Evolutionary conservation across 2,329 filamentous ascomycete genomes (phyloP).

Genomic region (Aspergillus transmontanensis): DNA sequence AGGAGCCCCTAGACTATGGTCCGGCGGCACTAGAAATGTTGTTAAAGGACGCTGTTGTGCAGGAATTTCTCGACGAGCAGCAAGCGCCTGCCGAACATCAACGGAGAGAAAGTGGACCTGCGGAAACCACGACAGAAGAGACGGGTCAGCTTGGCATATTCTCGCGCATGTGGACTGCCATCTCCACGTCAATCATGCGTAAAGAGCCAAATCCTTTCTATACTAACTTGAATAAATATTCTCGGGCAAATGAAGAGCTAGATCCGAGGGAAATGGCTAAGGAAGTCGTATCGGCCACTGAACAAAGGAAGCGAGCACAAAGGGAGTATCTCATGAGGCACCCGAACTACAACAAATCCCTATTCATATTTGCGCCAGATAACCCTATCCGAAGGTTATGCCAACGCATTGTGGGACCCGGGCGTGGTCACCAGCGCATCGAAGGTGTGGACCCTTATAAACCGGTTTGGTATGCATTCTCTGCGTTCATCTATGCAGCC

Average conservation of each 20-base stretch:
- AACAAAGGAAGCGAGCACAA: conserved; percentile 82
- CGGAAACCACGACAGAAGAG: conserved; percentile 36
- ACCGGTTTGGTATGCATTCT: conserved; percentile 88
- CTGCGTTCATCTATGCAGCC: conserved; percentile 87
- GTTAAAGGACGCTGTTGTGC: conserved; percentile 91
- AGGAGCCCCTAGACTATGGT: conserved; percentile 88
- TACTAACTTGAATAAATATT: conserved; percentile 69
- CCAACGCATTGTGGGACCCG: conserved; percentile 87
- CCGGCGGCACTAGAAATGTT: conserved; percentile 94
- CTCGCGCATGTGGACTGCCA: conserved; percentile 62
- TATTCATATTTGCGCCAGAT: conserved; percentile 80
- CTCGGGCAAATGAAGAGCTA: conserved; percentile 71
- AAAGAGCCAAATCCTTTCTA: conserved; percentile 95
- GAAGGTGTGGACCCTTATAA: conserved; percentile 90
- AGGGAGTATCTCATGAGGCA: conserved; percentile 85
- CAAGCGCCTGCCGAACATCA: conserved; percentile 37
- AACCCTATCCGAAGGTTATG: conserved; percentile 81
- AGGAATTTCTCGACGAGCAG: conserved; percentile 86
- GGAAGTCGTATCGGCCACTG: conserved; percentile 81
- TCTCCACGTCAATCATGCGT: conserved; percentile 60
- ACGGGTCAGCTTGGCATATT: conserved; percentile 61
- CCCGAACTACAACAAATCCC: conserved; percentile 87
- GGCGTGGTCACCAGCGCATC: conserved; percentile 80
- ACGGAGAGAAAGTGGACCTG: conserved; percentile 32
- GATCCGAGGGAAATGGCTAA: conserved; percentile 87